phyloP scores from a whole-genome alignment of 2,329 filamentous ascomycete species.

The Xylariaceae sp. region DNA sequence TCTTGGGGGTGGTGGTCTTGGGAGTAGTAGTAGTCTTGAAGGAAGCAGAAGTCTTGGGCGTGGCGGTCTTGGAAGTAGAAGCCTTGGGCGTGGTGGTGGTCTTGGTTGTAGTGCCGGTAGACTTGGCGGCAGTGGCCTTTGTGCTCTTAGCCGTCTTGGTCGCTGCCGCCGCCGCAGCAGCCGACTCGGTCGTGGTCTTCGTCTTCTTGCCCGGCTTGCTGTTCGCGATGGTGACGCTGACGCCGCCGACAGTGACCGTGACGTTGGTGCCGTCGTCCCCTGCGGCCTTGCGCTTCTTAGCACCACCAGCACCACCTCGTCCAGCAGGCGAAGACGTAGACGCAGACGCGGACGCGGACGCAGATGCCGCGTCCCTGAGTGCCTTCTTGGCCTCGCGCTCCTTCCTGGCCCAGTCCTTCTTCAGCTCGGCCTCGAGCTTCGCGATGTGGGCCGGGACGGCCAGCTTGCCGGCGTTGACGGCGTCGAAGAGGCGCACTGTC shows the following conservation, averaged over 20 bases:
- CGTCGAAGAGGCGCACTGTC: slow-evolving; percentile 47
- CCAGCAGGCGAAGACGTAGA: background rate
- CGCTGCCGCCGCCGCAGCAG: background rate
- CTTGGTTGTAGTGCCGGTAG: slow-evolving; percentile 18
- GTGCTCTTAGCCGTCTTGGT: slow-evolving; percentile 9
- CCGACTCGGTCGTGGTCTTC: background rate
- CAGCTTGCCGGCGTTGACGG: slow-evolving; percentile 40
- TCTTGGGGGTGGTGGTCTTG: slow-evolving; percentile 3
- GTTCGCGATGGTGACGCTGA: background rate
- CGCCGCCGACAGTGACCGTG: background rate
- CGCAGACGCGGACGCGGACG: background rate
- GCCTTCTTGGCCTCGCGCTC: slow-evolving; percentile 41
- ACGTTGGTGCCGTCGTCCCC: background rate
- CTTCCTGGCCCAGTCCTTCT: slow-evolving; percentile 47
- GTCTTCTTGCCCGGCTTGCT: background rate
- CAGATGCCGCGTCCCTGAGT: slow-evolving; percentile 9
- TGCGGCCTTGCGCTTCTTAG: background rate
- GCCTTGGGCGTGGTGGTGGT: slow-evolving; percentile 19
- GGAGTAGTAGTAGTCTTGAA: too few species aligned
- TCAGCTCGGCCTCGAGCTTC: slow-evolving; percentile 45
- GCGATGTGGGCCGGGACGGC: slow-evolving; percentile 40
- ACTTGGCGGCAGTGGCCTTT: slow-evolving; percentile 25
- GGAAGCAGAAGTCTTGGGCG: slow-evolving; percentile 4
- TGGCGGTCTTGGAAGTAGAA: slow-evolving; percentile 6
- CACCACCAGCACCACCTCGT: too few species aligned